These are phyloP conservation scores for Penicillium turbatum DNA, from an alignment of 495 filamentous ascomycete genomes.

Conservation along the genomic window DNA sequence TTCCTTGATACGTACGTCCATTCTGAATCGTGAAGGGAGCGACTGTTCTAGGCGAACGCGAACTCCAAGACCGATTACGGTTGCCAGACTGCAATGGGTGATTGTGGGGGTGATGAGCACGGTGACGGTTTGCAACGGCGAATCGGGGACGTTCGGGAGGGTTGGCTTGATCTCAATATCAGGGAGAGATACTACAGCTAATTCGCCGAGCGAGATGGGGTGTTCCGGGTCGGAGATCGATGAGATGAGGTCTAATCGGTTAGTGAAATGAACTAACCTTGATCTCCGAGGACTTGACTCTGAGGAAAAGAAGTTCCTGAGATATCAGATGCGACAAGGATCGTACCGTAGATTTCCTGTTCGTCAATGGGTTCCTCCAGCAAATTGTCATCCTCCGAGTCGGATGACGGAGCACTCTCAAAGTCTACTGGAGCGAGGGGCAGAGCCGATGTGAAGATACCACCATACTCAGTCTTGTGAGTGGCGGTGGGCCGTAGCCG, in stretches of 20 bases:
- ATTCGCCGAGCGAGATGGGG: constrained; percentile 83
- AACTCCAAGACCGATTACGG: constrained; percentile 92
- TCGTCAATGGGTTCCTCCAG: constrained; percentile 81
- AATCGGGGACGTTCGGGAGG: constrained; percentile 43
- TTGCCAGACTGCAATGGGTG: constrained; percentile 92
- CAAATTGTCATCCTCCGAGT: constrained; percentile 58
- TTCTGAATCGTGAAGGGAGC: constrained; percentile 84
- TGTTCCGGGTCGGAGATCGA: constrained; percentile 95
- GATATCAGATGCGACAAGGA: not conserved
- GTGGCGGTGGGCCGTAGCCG: constrained; percentile 51
- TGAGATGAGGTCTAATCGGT: constrained; percentile 73
- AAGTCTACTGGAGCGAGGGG: constrained; percentile 28
- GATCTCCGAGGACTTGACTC: not conserved
- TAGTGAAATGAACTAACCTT: constrained; percentile 1
- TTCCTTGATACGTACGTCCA: constrained; percentile 92
- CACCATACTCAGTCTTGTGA: constrained; percentile 40
- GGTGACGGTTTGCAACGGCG: constrained; percentile 47
- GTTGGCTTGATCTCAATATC: constrained; percentile 78
- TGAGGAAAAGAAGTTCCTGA: not conserved
- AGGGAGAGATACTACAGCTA: constrained; percentile 88
- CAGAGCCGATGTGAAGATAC: constrained; percentile 34
- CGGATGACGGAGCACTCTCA: constrained; percentile 27
- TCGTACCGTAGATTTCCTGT: constrained; percentile 89
- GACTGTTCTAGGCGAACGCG: constrained; percentile 86
- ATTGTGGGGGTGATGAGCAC: constrained; percentile 90